Percentiles rank a stretch among this genome's conserved stretches.
phyloP scores from a whole-genome alignment of 1,284 basidiomycete species.

The Takashimella tepidaria region DNA sequence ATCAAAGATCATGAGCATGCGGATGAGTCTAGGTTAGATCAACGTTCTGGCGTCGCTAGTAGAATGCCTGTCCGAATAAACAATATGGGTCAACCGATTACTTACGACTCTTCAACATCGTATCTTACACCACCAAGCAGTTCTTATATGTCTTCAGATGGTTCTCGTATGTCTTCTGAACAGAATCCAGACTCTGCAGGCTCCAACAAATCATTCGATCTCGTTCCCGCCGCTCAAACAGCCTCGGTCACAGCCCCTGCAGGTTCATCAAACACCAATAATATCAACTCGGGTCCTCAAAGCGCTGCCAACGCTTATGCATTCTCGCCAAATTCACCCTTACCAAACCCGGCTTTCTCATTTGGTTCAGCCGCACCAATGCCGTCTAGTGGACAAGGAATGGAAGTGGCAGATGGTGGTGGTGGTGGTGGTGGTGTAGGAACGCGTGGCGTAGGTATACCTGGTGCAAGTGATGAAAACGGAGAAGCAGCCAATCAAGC shows the following conservation, averaged over 20 bases:
- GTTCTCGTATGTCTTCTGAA: conserved; percentile 8
- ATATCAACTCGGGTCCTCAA: neutral
- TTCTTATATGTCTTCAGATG: conserved; percentile 13
- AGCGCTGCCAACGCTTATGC: neutral
- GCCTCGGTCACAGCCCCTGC: neutral
- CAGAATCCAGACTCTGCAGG: neutral
- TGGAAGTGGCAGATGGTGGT: neutral
- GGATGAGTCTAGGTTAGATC: neutral
- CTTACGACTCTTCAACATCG: conserved; percentile 14
- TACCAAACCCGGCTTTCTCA: conserved; percentile 39
- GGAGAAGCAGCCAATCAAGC: conserved; percentile 14
- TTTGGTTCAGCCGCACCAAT: conserved; percentile 24
- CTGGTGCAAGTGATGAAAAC: too few relatives aligned
- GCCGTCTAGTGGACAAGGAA: neutral
- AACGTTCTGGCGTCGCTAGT: too few relatives aligned
- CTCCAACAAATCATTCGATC: neutral
- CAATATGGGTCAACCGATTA: neutral
- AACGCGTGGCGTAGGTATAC: too few relatives aligned
- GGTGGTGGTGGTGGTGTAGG: neutral
- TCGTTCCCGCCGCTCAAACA: neutral
- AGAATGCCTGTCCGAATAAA: too few relatives aligned
- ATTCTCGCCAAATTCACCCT: conserved; percentile 29
- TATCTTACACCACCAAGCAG: conserved; percentile 22
- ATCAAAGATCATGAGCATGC: conserved; percentile 36
- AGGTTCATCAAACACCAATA: neutral